Evolutionary conservation across 169 alveolate genomes (phyloP).

Genomic region (Cystoisospora suis): DNA sequence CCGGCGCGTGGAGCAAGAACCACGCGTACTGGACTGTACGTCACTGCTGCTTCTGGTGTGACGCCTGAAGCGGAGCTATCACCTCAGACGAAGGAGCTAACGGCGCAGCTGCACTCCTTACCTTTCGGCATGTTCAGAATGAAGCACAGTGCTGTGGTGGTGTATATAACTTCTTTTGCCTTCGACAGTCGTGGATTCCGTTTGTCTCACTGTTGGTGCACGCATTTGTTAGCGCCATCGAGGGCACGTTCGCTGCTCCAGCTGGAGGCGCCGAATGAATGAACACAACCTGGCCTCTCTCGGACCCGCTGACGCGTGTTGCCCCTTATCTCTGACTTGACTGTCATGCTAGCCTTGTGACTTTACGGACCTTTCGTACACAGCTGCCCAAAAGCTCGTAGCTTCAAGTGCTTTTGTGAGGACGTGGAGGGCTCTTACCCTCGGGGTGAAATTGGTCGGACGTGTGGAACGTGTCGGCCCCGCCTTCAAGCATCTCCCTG

Average conservation of each 20-base stretch:
- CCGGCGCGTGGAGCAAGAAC: not conserved
- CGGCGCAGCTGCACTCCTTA: not conserved
- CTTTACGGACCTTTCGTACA: not conserved
- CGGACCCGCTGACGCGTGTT: not conserved
- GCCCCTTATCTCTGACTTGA: no score
- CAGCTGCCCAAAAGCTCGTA: not conserved
- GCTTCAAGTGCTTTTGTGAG: no score
- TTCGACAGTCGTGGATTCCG: not conserved
- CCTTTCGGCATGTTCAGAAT: not conserved
- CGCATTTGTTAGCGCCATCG: conserved; percentile 16
- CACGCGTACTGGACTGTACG: not conserved
- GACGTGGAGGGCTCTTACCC: conserved; percentile 2
- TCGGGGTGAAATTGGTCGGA: not conserved
- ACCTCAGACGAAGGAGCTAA: not conserved
- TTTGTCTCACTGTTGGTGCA: conserved; percentile 3
- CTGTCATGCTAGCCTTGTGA: no score
- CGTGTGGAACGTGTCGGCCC: conserved; percentile 31
- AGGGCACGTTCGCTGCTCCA: not conserved
- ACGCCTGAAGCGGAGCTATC: not conserved
- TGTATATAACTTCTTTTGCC: not conserved
- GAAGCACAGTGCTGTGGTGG: not conserved
- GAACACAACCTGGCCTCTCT: conserved; percentile 2
- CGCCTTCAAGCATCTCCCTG: conserved; percentile 23
- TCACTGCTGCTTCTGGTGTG: not conserved
- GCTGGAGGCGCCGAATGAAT: conserved; percentile 8